Percentiles rank a stretch among this genome's conserved stretches.
phyloP scores from a whole-genome alignment of 352 stramenopile genomes.

The Pythium coloratum region DNA sequence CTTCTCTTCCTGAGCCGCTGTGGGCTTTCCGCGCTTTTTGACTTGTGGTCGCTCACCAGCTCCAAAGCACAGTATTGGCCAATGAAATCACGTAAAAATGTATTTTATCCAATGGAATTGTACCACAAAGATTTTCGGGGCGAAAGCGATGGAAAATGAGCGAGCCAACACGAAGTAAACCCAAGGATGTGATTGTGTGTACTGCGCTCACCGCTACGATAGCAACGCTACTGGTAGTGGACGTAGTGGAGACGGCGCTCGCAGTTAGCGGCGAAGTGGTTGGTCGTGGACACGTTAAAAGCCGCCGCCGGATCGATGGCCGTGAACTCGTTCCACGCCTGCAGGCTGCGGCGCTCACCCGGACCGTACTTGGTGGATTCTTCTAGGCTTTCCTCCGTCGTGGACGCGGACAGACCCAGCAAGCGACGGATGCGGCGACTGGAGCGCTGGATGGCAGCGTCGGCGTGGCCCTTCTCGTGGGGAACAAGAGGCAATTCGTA shows the following conservation, averaged over 20 bases:
- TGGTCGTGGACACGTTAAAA: constrained; percentile 84
- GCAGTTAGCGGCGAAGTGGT: constrained; percentile 81
- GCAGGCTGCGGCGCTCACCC: constrained; percentile 48
- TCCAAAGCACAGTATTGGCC: constrained; percentile 7
- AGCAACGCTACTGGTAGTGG: constrained; percentile 33
- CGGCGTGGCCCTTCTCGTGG: constrained; percentile 25
- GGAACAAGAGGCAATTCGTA: constrained; percentile 52
- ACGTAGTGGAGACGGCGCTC: constrained; percentile 56
- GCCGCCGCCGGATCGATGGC: constrained; percentile 50
- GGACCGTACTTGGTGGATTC: constrained; percentile 47
- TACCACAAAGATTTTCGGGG: constrained; percentile 9
- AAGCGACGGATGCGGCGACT: constrained; percentile 70
- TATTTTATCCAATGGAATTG: constrained; percentile 25
- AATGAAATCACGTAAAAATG: constrained; percentile 19
- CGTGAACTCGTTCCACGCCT: constrained; percentile 66
- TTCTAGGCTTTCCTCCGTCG: constrained; percentile 32
- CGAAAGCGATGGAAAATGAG: constrained; percentile 5
- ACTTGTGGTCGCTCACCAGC: constrained; percentile 25
- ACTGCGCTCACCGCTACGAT: background rate
- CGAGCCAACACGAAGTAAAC: background rate
- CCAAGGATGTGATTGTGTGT: background rate
- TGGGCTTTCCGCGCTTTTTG: constrained; percentile 32
- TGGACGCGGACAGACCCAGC: constrained; percentile 47
- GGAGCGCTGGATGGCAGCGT: constrained; percentile 25
- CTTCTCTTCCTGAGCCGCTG: constrained; percentile 3